Evolutionary conservation across 2,329 filamentous ascomycete genomes (phyloP), one percentile per base, ranked within the genome.

Genomic region (Sclerotinia nivalis): DNA sequence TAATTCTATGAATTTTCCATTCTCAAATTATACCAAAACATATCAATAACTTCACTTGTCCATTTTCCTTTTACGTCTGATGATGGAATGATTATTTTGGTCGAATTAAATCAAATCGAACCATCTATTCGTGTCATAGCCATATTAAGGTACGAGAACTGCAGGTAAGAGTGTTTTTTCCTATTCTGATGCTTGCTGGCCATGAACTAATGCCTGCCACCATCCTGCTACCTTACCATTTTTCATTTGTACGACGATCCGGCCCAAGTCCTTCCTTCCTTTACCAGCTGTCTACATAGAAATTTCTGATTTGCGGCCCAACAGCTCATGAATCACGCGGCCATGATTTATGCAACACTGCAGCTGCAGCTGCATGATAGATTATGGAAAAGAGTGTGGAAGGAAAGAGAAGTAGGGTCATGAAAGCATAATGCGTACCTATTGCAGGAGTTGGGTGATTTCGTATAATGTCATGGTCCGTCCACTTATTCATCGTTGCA

Each of bases 311-410:
- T 69, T 65, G 59, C 67, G 60, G 66, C 66, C 66, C 66, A 68
- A 68, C 58, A 68, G 45, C 59, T 65, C 59, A 47, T 62, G 67
- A 40, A 65, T 69, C 67, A 69, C 67, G 67, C 67, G 67, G 58
- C 60, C 67, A 69, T 64, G 25, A 50, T 31, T 52, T 47, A 65
- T 45, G 58, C 58, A n/a, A 25, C 67, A 69, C 67, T 56, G 67
- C 67, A 69, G 67, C 60, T 69, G 67, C 67, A 69, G 67, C 60
- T 69, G 67, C 67, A 69, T 69, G 67, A 65, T 5, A 40, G 34
- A 52, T 62, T 43, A 62, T 68, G 37, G 56, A 50, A 65, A 43
- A 52, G 61, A 34, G 47, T 52, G 61, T 65, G 61, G 47, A 65
- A 65, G 61, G 18, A 65, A 52, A 54, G 61, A 65, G 61, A 65